Evolutionary conservation across 768 basidiomycete genomes (phyloP).

Genomic region (Grammothele lineata): DNA sequence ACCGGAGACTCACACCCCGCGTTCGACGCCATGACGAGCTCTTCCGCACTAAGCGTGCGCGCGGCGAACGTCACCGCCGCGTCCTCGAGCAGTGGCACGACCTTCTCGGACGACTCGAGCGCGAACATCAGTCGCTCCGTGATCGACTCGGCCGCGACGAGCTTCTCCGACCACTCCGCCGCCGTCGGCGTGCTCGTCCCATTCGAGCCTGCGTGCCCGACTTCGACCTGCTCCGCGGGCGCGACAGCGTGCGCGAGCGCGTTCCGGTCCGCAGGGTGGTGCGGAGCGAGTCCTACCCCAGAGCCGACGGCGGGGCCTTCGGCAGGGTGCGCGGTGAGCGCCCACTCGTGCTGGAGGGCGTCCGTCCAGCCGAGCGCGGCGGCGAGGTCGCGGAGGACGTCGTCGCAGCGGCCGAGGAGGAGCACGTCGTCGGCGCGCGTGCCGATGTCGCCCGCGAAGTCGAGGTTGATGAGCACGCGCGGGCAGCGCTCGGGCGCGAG

Average conservation of each 20-base stretch:
- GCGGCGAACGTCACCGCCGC: slow-evolving; percentile 8
- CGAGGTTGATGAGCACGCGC: slow-evolving; percentile 87
- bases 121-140: slow-evolving; percentile 9
- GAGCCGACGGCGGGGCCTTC: slow-evolving; percentile 4
- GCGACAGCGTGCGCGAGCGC: background rate
- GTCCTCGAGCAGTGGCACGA: slow-evolving; percentile 4
- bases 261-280: background rate
- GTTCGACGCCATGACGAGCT: slow-evolving; percentile 6
- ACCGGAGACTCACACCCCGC: background rate
- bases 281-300: background rate
- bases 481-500: slow-evolving; percentile 54
- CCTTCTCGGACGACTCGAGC: slow-evolving; percentile 14
- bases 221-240: slow-evolving; percentile 1
- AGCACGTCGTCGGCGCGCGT: slow-evolving; percentile 53
- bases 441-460: slow-evolving; percentile 68
- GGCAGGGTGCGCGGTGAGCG: slow-evolving; percentile 15
- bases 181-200: slow-evolving; percentile 4
- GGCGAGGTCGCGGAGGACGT: slow-evolving; percentile 56
- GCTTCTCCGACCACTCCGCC: slow-evolving; percentile 10
- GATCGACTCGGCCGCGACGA: slow-evolving; percentile 1
- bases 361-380: slow-evolving; percentile 68
- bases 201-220: background rate
- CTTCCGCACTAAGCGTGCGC: slow-evolving; percentile 12
- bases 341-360: slow-evolving; percentile 21
- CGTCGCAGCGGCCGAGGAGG: slow-evolving; percentile 69